phyloP scores from a whole-genome alignment of 495 filamentous ascomycete species.

The Penicillium argentinense region DNA sequence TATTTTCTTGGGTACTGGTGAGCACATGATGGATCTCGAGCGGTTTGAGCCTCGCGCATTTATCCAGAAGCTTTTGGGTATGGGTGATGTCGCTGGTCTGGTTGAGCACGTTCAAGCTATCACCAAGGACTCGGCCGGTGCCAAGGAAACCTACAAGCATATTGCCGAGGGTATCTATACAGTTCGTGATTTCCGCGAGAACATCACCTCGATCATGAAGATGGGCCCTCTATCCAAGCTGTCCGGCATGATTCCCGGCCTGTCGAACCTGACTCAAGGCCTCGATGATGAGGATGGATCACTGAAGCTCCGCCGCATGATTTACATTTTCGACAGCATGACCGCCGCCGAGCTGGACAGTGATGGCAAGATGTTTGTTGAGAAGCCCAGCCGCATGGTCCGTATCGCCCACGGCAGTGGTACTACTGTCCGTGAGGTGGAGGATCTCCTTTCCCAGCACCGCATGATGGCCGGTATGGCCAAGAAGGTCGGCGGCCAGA shows the following conservation, averaged over 20 bases:
- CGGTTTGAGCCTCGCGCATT: constrained; percentile 89
- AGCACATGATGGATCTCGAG: constrained; percentile 95
- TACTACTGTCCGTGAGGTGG: constrained; percentile 90
- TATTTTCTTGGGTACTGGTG: constrained; percentile 95
- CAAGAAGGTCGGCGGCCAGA: constrained; percentile 95
- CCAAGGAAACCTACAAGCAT: constrained; percentile 99
- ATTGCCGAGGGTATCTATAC: constrained; percentile 96
- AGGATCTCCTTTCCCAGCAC: constrained; percentile 96
- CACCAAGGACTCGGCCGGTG: constrained; percentile 72
- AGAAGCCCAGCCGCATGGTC: constrained; percentile 92
- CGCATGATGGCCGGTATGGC: constrained; percentile 99
- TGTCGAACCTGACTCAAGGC: constrained; percentile 86
- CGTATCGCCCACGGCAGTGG: constrained; percentile 86
- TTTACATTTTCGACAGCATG: constrained; percentile 99
- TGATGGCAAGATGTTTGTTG: constrained; percentile 91
- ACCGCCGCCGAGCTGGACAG: constrained; percentile 90
- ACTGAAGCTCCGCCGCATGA: constrained; percentile 93
- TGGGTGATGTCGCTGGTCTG: constrained; percentile 94
- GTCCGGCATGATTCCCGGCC: constrained; percentile 97
- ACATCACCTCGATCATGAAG: constrained; percentile 98
- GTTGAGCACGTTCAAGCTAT: constrained; percentile 97
- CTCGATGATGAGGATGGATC: constrained; percentile 97
- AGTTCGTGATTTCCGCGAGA: constrained; percentile 89
- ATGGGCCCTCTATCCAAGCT: constrained; percentile 98
- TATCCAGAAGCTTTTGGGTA: constrained; percentile 86